Evolutionary conservation across 805 yeast genomes (phyloP).

Genomic region (Metschnikowia aberdeeniae): DNA sequence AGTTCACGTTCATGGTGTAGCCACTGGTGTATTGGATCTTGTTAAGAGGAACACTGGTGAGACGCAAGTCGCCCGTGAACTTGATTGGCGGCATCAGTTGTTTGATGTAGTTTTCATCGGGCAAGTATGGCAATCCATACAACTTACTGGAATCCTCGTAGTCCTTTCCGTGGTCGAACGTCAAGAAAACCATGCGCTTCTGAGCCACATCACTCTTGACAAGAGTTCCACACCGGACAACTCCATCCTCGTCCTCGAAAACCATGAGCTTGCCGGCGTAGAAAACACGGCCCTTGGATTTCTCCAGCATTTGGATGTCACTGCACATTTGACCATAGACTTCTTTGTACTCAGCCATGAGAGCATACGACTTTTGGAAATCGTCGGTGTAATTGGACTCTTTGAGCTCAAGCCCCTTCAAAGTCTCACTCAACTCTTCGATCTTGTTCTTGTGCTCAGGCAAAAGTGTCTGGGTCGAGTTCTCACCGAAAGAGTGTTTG

Average conservation of each 20-base stretch:
- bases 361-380: constrained; percentile 42
- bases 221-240: constrained; percentile 50
- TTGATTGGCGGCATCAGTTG: constrained; percentile 34
- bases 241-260: constrained; percentile 46
- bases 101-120: constrained; percentile 28
- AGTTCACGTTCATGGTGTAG: constrained; percentile 29
- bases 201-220: constrained; percentile 38
- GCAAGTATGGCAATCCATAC: constrained; percentile 36
- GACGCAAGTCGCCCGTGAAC: constrained; percentile 30
- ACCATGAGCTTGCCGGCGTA: constrained; percentile 55
- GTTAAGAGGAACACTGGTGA: constrained; percentile 38
- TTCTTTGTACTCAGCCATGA: constrained; percentile 44
- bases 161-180: constrained; percentile 42
- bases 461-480: constrained; percentile 73
- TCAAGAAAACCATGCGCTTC: constrained; percentile 34
- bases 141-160: constrained; percentile 22
- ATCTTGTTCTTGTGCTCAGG: constrained; percentile 81
- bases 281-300: constrained; percentile 43
- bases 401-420: constrained; percentile 34
- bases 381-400: constrained; percentile 37
- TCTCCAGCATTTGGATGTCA: constrained; percentile 45
- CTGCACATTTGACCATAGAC: constrained; percentile 43
- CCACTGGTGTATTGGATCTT: constrained; percentile 43
- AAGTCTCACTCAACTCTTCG: constrained; percentile 45
- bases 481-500: constrained; percentile 91